Base-by-base conservation (phyloP, 495 filamentous ascomycete species). In the Tuber calosporum region DNA sequence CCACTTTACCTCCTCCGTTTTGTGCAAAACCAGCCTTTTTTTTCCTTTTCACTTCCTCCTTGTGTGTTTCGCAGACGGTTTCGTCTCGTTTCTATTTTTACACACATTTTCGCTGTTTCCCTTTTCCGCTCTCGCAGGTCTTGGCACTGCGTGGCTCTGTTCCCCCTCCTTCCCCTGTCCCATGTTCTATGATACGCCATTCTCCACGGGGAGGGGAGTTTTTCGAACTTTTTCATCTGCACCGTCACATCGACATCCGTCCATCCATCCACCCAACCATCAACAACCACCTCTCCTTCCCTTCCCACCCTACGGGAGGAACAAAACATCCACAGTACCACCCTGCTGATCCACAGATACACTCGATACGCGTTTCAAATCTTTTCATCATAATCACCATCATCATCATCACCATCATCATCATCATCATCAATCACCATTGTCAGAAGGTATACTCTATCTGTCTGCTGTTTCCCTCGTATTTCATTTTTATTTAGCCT, bases 401-500 rank as follows among this genome's bases (percentile, higher is more conserved):
- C 38, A 22, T 68, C 45, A 37, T 67, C 39, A 37, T 40, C 73
- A 75, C 42, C 75, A 74, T 62, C 70, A 74, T 43, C 42, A 43
- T 43, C 42, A 43, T 43, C 42, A 19, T 11, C 41, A 68, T 69
- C 48, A 71, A n/a, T n/a, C n/a, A n/a, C 68, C 38, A n/a, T 68
- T 41, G 41, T 67, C 40, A 39, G 41, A 78, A 66, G 69, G 58
- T 40, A 62, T 73, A 15, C 20, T 26, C 22, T 45, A 11, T 22
- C 69, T 66, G 30, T 36, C 75, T 26, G 26, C 53, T 62, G 53
- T 62, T 62, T 62, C 17, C 53, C 53, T 62, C 53, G 53, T 13
- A 62, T 30, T 30, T 62, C 53, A 62, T 30, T 62, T 62, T 13
- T 22, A 62, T 62, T 62, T 62, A 62, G 53, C 53, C 53, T 17